Evolutionary conservation across 192 early-diverging fungal genomes (phyloP).

Genomic region (Spizellomyces punctatus): DNA sequence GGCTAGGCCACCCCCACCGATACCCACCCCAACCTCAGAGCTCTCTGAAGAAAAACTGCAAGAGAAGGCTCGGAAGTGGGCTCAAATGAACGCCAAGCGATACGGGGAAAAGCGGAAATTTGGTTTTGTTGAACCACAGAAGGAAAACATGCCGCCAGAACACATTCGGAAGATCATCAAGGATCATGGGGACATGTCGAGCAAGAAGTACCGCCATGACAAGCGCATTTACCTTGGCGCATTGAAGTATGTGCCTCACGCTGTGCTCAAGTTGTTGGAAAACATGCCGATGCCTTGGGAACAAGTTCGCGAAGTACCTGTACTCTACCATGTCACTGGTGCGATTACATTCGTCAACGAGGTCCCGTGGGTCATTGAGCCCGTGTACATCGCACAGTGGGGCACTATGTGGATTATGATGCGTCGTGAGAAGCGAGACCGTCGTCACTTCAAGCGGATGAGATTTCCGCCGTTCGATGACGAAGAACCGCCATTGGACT

Average conservation of each 20-base stretch:
- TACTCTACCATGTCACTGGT: conserved; percentile 97
- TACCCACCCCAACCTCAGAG: neutral
- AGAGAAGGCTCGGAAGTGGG: conserved; percentile 91
- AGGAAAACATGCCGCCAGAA: conserved; percentile 96
- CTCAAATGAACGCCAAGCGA: conserved; percentile 83
- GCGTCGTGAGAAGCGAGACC: conserved; percentile 96
- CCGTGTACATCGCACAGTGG: conserved; percentile 98
- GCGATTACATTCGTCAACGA: conserved; percentile 99
- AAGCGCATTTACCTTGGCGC: conserved; percentile 98
- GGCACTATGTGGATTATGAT: conserved; percentile 99
- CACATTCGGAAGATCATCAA: conserved; percentile 98
- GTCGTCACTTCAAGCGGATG: conserved; percentile 99
- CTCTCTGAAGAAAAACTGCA: conserved; percentile 58
- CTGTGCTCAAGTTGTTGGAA: conserved; percentile 95
- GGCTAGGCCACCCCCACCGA: neutral
- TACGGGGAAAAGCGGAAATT: conserved; percentile 94
- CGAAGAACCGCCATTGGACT: conserved; percentile 98
- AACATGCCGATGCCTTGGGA: conserved; percentile 99
- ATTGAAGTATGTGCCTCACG: conserved; percentile 97
- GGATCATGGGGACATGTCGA: conserved; percentile 99
- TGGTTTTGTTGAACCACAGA: conserved; percentile 92
- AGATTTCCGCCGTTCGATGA: conserved; percentile 98
- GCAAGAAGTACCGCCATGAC: conserved; percentile 94
- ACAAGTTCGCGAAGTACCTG: conserved; percentile 93
- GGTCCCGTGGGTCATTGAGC: conserved; percentile 95